These are phyloP conservation scores for Lecanoromycetidae sp. DNA, from an alignment of 2,329 filamentous ascomycete species.

Conservation along the genomic window DNA sequence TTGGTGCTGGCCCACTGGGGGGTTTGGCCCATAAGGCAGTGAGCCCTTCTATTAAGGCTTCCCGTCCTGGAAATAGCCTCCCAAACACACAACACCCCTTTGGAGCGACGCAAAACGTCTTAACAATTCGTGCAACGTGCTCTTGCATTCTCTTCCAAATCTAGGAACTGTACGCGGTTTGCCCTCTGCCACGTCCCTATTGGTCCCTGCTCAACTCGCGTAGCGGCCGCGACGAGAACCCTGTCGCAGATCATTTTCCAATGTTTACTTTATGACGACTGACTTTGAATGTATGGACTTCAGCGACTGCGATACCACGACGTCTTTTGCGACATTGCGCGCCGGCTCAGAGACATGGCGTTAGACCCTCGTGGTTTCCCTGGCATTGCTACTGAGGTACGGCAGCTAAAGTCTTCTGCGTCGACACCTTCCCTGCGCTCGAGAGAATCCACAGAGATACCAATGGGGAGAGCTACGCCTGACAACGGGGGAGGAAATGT, in stretches of 20 bases:
- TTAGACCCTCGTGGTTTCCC: slow-evolving; percentile 20
- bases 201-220: not conserved
- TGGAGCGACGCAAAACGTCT: no score
- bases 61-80: no score
- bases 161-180: no score
- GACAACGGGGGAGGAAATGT: slow-evolving; percentile 54
- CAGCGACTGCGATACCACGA: slow-evolving; percentile 14
- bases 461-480: slow-evolving; percentile 15
- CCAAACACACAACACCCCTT: no score
- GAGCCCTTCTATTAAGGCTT: no score
- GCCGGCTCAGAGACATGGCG: slow-evolving; percentile 17
- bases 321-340: slow-evolving; percentile 9
- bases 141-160: no score
- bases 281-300: slow-evolving; percentile 15
- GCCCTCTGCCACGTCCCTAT: not conserved
- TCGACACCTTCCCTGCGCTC: slow-evolving; percentile 20
- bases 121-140: no score
- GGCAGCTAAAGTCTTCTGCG: slow-evolving; percentile 19
- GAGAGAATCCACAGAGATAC: slow-evolving; percentile 18
- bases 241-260: slow-evolving; percentile 15
- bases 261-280: slow-evolving; percentile 14
- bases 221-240: slow-evolving; percentile 6
- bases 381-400: slow-evolving; percentile 16
- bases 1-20: no score
- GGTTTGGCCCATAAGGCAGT: no score